Evolutionary conservation across 73 alveolate species (phyloP).

Genomic region (Breviolum minutum): DNA sequence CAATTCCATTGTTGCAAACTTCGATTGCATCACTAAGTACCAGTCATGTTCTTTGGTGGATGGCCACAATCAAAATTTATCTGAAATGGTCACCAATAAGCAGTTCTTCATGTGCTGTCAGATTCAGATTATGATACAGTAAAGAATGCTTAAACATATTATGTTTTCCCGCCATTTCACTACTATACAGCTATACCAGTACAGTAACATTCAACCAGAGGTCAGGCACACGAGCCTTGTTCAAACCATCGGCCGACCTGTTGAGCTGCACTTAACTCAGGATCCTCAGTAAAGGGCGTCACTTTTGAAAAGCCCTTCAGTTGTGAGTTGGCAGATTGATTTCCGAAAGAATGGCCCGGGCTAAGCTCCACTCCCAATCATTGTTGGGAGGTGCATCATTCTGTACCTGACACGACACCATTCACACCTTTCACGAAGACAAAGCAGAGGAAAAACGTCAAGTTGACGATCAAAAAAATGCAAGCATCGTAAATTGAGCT

Average conservation of each 20-base stretch:
- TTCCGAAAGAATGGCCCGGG: background rate
- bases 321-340: background rate
- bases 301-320: no score
- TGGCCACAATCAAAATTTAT: no score
- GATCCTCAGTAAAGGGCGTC: conserved; percentile 55
- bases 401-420: background rate
- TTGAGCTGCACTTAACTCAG: conserved; percentile 76
- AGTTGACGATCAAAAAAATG: no score
- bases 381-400: conserved; percentile 4
- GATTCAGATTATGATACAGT: no score
- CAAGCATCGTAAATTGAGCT: no score
- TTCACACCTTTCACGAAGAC: background rate
- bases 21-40: no score
- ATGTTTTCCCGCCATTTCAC: background rate
- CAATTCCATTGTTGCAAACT: no score
- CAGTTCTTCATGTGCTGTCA: no score
- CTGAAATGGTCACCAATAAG: no score
- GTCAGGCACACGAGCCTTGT: conserved; percentile 7
- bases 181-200: background rate
- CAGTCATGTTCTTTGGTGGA: no score
- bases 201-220: background rate
- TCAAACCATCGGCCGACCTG: conserved; percentile 90
- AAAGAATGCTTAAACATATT: background rate
- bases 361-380: background rate
- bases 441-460: no score